These are phyloP conservation scores for Sporisorium sorghi DNA, from an alignment of 1,284 basidiomycete genomes.

Conservation along the genomic window DNA sequence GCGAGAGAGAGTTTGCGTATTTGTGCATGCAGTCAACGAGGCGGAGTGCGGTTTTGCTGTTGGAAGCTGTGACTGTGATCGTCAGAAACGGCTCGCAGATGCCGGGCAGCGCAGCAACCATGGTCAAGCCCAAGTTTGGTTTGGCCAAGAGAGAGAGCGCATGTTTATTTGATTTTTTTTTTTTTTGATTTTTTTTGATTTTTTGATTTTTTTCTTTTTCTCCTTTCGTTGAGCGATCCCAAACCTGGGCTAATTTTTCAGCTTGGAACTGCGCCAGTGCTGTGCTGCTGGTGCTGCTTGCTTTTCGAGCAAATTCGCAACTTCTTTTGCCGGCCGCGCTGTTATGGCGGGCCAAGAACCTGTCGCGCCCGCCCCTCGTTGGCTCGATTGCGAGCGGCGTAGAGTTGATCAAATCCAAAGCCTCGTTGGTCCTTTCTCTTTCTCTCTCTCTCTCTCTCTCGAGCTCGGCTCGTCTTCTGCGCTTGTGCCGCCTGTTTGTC, in stretches of 20 bases:
- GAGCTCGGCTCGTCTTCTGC: neutral
- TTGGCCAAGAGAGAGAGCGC: too few relatives aligned
- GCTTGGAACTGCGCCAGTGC: slow-evolving; percentile 7
- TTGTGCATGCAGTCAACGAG: neutral
- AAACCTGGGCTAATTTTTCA: slow-evolving; percentile 17
- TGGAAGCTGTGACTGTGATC: neutral
- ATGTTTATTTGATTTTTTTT: too few relatives aligned
- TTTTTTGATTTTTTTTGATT: too few relatives aligned
- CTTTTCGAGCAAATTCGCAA: slow-evolving; percentile 31
- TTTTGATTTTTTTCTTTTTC: too few relatives aligned
- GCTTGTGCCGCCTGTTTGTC: neutral
- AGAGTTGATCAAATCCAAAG: neutral
- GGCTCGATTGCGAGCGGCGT: slow-evolving; percentile 11
- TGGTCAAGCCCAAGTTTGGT: too few relatives aligned
- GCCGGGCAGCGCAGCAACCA: slow-evolving; percentile 15
- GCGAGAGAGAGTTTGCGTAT: neutral
- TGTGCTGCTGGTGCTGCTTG: too few relatives aligned
- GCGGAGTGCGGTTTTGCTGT: neutral
- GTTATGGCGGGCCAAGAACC: slow-evolving; percentile 10
- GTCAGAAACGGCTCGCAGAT: slow-evolving; percentile 25
- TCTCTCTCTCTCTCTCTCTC: too few relatives aligned
- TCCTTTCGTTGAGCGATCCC: slow-evolving; percentile 12
- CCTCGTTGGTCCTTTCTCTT: too few relatives aligned
- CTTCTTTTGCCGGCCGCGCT: slow-evolving; percentile 5
- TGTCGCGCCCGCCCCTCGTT: slow-evolving; percentile 1